Evolutionary conservation across 2,329 filamentous ascomycete species (phyloP), one percentile per base, ranked within the genome.

Genomic region (Colletotrichum sp.): DNA sequence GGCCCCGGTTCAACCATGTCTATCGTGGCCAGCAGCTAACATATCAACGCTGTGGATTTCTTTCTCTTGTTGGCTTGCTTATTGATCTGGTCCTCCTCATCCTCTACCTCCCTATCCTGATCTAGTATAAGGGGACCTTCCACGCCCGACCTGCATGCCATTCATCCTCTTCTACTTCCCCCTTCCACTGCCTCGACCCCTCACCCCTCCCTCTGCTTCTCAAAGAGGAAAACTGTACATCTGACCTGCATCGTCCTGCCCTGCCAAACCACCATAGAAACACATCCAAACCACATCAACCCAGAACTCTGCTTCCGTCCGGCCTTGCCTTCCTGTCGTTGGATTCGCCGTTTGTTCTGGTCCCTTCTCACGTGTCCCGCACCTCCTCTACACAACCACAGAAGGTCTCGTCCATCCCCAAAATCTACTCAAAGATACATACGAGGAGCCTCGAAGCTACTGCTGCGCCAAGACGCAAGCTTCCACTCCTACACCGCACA

Each of bases 391-490:
- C 57, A 55, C 59, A 49, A 49, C 26, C 60, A 26, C 34, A 49
- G 16, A 63, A 73, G 59, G 73, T 76, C 39, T 59, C 36, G 21
- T 60, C 62, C 39, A 59, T 28, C 44, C 67, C 26, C 49, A 21
- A 21, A 21, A 44, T 6, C 60, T 71, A 32, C 44, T 30, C 39
- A 24, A 49, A 64, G 34, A 73, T 72, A 73, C 64, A 65, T 59
- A 32, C 63, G 44, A 72, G 73, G 73, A 73, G 57, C 32, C 73
- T 73, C 70, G 44, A 49, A 65, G 36, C 73, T 76, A 76, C 73
- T 68, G 64, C 73, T 73, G 73, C 73, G 73, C 73, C 73, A 76
- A 76, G 73, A 44, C 62, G 49, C 73, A 73, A 73, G 70, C 57
- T 65, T 74, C 72, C 72, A 72, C 44, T 60, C 71, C 59, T 30